A percentile compares a stretch with the other conserved stretches of the same genome.
Evolutionary conservation across 441 rosid species (phyloP).

Genomic region (Mallotus japonicus): DNA sequence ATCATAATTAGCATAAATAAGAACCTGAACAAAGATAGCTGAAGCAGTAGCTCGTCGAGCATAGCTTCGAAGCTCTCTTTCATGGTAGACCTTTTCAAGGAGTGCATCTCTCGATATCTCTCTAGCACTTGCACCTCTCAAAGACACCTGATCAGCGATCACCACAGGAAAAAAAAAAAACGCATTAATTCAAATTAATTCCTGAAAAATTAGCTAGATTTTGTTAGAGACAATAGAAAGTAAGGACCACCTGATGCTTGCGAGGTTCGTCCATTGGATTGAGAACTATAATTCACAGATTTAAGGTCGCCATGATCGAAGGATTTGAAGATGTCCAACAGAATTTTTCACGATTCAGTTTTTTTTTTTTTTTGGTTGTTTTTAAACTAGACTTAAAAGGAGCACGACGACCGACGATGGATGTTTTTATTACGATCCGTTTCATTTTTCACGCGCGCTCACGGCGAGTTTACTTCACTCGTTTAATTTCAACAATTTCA

Average conservation of each 20-base stretch:
- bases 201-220: neutral
- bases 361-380: too few species aligned
- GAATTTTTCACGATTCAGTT: neutral
- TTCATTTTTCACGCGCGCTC: too few species aligned
- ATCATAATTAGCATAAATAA: neutral
- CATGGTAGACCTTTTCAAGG: conserved; percentile 77
- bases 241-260: conserved; percentile 60
- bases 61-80: conserved; percentile 77
- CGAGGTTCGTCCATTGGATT: conserved; percentile 64
- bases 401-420: too few species aligned
- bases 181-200: neutral
- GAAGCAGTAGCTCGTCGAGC: conserved; percentile 75
- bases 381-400: too few species aligned
- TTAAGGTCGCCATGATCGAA: conserved; percentile 1
- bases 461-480: too few species aligned
- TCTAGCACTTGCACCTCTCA: conserved; percentile 87
- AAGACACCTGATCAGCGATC: conserved; percentile 60
- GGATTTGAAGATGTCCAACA: conserved; percentile 1
- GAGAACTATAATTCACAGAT: neutral
- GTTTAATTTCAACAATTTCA: too few species aligned
- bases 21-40: conserved; percentile 53
- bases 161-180: neutral
- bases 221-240: neutral
- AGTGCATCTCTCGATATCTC: conserved; percentile 95
- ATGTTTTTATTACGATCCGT: too few species aligned